Evolutionary conservation across 805 yeast genomes (phyloP).

Genomic region (Candida tammaniensis): DNA sequence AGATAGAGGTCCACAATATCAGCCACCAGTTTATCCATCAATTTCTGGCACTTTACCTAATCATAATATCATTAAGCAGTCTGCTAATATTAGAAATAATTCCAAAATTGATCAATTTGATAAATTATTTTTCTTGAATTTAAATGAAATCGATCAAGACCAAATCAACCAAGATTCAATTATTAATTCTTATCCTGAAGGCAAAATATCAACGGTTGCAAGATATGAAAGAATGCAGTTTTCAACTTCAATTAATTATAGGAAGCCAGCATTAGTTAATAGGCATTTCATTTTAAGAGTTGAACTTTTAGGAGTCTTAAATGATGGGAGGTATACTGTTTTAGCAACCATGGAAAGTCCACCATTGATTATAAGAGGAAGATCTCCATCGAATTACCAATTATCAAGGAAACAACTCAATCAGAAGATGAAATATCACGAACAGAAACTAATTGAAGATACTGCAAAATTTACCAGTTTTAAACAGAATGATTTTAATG

Average conservation of each 20-base stretch:
- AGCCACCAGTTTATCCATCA: slow-evolving; percentile 54
- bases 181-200: slow-evolving; percentile 45
- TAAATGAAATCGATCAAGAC: background rate
- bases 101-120: slow-evolving; percentile 53
- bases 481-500: too few species aligned
- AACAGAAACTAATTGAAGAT: too few species aligned
- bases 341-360: slow-evolving; percentile 54
- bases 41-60: slow-evolving; percentile 58
- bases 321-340: slow-evolving; percentile 29
- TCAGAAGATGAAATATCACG: too few species aligned
- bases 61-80: slow-evolving; percentile 53
- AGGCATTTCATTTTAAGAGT: slow-evolving; percentile 52
- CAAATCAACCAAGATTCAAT: slow-evolving; percentile 16
- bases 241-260: slow-evolving; percentile 49
- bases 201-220: slow-evolving; percentile 54
- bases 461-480: too few species aligned
- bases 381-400: slow-evolving; percentile 62
- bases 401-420: too few species aligned
- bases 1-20: slow-evolving; percentile 65
- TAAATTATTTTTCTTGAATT: slow-evolving; percentile 45
- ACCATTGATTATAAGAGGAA: slow-evolving; percentile 57
- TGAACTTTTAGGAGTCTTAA: slow-evolving; percentile 47
- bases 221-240: slow-evolving; percentile 70
- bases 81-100: slow-evolving; percentile 60
- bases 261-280: slow-evolving; percentile 41